These are phyloP conservation scores for Lavandula angustifolia DNA, from an alignment of 257 asterid species.

Conservation along the genomic window DNA sequence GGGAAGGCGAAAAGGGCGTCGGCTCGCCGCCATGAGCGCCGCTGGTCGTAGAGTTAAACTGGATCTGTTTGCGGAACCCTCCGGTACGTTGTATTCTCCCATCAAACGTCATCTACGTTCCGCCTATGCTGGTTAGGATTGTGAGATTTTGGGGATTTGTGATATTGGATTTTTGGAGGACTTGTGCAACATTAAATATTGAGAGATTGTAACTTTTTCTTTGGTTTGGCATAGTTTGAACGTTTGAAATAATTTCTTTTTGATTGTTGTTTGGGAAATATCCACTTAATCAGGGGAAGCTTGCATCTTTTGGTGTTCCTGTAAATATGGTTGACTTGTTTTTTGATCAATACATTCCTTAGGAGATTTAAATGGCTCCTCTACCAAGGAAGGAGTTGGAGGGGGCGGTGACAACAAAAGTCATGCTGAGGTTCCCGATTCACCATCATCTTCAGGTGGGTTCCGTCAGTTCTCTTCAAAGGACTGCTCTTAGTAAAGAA, in stretches of 20 bases:
- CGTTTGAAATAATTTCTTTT: neutral
- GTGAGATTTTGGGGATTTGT: constrained; percentile 16
- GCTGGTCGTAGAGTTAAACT: constrained; percentile 88
- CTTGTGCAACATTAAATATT: neutral
- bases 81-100: constrained; percentile 49
- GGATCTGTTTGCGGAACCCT: constrained; percentile 92
- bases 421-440: constrained; percentile 72
- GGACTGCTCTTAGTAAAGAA: constrained; percentile 99
- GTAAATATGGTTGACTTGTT: constrained; percentile 16
- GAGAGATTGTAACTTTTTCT: neutral
- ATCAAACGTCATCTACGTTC: neutral
- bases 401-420: constrained; percentile 66
- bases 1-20: constrained; percentile 98
- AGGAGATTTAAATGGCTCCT: constrained; percentile 86
- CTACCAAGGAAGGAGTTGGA: constrained; percentile 67
- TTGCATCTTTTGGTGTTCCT: neutral
- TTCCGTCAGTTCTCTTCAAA: constrained; percentile 96
- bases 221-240: constrained; percentile 13
- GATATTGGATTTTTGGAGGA: constrained; percentile 8
- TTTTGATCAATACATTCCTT: constrained; percentile 24
- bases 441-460: constrained; percentile 99
- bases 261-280: neutral
- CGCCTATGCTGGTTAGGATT: neutral
- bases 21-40: constrained; percentile 65
- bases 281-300: neutral